Evolutionary conservation across 176 grass and related monocot genomes (phyloP).

Genomic region (Elaeis guineensis): DNA sequence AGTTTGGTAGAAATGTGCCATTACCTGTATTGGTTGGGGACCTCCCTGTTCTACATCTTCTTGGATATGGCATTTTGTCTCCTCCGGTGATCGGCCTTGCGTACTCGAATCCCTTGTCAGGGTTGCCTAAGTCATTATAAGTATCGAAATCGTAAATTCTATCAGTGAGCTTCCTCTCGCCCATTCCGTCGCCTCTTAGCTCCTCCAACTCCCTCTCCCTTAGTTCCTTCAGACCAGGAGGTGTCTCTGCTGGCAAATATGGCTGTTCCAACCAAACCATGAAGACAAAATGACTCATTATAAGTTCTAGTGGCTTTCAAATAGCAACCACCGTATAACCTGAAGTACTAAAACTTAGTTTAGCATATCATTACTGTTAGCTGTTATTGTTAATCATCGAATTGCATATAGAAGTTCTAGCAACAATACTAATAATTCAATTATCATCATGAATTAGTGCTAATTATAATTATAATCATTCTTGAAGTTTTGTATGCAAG

Average conservation of each 20-base stretch:
- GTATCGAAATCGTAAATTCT: slow-evolving; percentile 62
- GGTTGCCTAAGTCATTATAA: slow-evolving; percentile 81
- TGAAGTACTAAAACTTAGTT: no score
- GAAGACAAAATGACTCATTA: neutral
- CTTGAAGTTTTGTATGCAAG: neutral
- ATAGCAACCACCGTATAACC: no score
- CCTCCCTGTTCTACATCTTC: slow-evolving; percentile 63
- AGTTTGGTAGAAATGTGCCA: neutral
- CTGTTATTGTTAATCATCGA: no score
- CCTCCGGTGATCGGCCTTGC: slow-evolving; percentile 58
- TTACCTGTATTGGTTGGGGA: slow-evolving; percentile 47
- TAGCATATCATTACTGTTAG: no score
- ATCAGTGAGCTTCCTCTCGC: slow-evolving; percentile 48
- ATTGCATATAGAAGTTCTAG: no score
- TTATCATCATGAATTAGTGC: no score
- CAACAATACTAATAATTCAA: no score
- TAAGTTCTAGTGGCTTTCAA: no score
- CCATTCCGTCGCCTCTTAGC: slow-evolving; percentile 49
- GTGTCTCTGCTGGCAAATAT: slow-evolving; percentile 74
- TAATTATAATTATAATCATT: no score
- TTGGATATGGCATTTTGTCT: slow-evolving; percentile 62
- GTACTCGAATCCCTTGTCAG: slow-evolving; percentile 61
- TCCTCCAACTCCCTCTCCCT: slow-evolving; percentile 40
- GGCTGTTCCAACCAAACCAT: slow-evolving; percentile 25
- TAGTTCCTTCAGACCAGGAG: slow-evolving; percentile 53